These are phyloP conservation scores for Aspergillus olivimuriae DNA, from an alignment of 495 filamentous ascomycete species.

Conservation along the genomic window DNA sequence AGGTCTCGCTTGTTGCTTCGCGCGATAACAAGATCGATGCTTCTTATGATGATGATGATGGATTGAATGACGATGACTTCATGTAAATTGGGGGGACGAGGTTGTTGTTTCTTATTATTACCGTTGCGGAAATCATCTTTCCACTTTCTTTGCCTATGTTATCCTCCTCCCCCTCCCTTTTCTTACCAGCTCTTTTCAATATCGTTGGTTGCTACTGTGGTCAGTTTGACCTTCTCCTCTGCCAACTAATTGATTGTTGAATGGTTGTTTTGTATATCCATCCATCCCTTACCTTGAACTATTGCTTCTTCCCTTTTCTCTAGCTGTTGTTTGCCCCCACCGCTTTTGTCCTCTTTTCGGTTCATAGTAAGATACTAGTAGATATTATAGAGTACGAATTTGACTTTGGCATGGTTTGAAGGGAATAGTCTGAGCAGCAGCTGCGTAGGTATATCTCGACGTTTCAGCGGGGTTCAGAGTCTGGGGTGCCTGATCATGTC, in stretches of 20 bases:
- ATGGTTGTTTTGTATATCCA: slow-evolving; percentile 3
- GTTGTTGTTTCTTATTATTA: slow-evolving; percentile 7
- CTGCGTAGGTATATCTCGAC: no score
- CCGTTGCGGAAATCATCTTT: no score
- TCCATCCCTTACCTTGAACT: no score
- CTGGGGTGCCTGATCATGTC: no score
- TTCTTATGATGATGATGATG: slow-evolving; percentile 69
- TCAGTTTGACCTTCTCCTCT: slow-evolving; percentile 4
- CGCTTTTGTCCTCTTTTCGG: neutral
- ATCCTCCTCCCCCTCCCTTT: neutral
- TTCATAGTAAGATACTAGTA: no score
- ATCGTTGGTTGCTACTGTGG: slow-evolving; percentile 5
- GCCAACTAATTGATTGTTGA: slow-evolving; percentile 1
- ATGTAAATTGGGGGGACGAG: slow-evolving; percentile 45
- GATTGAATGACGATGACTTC: slow-evolving; percentile 67
- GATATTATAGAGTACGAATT: no score
- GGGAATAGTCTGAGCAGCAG: no score
- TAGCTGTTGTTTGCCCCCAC: slow-evolving; percentile 2
- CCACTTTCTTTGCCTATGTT: neutral
- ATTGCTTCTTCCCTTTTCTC: neutral
- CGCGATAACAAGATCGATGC: slow-evolving; percentile 64
- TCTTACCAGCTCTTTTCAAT: neutral
- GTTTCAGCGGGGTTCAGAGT: no score
- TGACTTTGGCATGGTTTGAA: no score
- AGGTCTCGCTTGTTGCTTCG: slow-evolving; percentile 69